Base-by-base conservation (phyloP, 2,329 filamentous ascomycete species). In the Clarireedia sp. region DNA sequence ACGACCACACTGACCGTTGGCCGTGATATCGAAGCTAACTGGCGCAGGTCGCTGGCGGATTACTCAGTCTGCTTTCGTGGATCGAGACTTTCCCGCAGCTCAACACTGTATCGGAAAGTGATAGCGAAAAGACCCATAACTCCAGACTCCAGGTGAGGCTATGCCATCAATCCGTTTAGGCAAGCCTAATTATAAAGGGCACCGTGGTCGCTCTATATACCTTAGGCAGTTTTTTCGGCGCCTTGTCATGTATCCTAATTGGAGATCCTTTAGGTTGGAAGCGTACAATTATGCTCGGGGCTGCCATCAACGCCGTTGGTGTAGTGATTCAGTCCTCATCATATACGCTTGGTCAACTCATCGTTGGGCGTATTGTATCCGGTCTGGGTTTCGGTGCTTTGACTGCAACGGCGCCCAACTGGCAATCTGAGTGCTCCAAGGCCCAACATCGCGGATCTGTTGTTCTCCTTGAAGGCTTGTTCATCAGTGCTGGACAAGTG, bases 401-500 rank as follows among this genome's bases (percentile, higher is more conserved):
- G 58, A 76, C 73, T 0, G 73, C 71, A 5, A 74, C 72, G 16
- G 71, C 76, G 1, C 80, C 80, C 5, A 82, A 79, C 49, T 84
- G 80, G 80, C 79, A 83, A 58, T 80, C 79, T 0, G 81, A 83
- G 65, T 80, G 77, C 3, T 81, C 78, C 37, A 76, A 75, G 14
- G 71, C 78, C 2, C 76, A 82, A 61, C 78, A 81, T 60, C 73
- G 80, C 46, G 80, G 80, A 12, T 80, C 79, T 59, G 70, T 82
- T 21, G 78, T 83, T 66, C 81, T 82, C 77, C 75, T 82, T 48
- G 79, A 83, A 65, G 79, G 78, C 14, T 76, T 78, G 3, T 66
- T 82, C 51, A 81, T 82, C 60, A 80, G 78, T 0, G 73, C 74
- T 26, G 80, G 80, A 7, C 17, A 50, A 10, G 52, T 45, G 17